Evolutionary conservation across 768 basidiomycete species (phyloP), one percentile per base, ranked within the genome.

Genomic region (Suillus lakei): DNA sequence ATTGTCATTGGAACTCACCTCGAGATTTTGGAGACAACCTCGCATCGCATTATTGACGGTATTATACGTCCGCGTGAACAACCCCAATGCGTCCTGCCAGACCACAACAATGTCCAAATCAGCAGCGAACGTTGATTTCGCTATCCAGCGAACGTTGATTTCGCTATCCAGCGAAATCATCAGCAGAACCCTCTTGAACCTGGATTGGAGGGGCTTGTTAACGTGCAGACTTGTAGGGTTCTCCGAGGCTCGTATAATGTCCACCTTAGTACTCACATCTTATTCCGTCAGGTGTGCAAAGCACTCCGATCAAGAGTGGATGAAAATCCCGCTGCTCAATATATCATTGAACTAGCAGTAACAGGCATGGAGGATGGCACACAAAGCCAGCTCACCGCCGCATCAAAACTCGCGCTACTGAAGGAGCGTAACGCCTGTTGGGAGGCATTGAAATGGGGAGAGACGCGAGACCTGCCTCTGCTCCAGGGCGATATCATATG

Each of bases 271-370:
- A 48, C 46, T 48, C 6, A 48, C 46, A 46, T n/a, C 44, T n/a
- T n/a, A n/a, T 23, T 5, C 46, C 13, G 21, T 23, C 6, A 48
- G 46, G 46, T 48, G 23, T 48, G 46, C n/a, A 48, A n/a, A 48
- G 23, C 23, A 23, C 46, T 48, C n/a, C 13, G 46, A 9, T 98
- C 73, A 98, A 86, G 83, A 50, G 90, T 88, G 12, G 23, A 48
- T 5, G 2, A 26, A 48, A 26, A 23, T 15, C 12, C 48, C 15
- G 0, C 23, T 6, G 12, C 48, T 12, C 23, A 48, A 46, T 56
- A 75, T 69, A 18, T 15, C 28, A 30, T 26, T 6, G 23, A 30
- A 43, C 34, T 16, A 7, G 62, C 16, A 10, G 23, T 26, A 3
- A 5, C 13, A 7, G 23, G 48, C 13, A 26, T 48, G 23, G 48